These are phyloP conservation scores for Trichosanthes truncata DNA, from an alignment of 306 rosid species.

Conservation along the genomic window DNA sequence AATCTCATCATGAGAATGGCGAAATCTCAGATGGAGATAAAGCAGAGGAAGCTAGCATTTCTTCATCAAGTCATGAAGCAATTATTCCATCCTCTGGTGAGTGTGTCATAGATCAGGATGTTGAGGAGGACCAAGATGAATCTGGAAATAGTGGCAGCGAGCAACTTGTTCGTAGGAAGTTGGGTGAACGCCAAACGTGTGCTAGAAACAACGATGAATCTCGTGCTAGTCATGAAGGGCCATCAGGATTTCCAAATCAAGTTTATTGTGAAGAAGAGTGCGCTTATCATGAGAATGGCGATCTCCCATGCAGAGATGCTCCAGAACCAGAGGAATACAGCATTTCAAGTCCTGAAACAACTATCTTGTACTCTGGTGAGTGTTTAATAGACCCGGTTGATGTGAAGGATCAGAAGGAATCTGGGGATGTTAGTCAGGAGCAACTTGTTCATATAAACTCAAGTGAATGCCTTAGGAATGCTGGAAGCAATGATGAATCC, in stretches of 20 bases:
- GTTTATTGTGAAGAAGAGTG: constrained; percentile 1
- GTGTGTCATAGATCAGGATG: not conserved
- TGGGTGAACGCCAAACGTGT: not conserved
- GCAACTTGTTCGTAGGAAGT: not conserved
- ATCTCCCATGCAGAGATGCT: constrained; percentile 10
- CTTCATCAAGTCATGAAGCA: constrained; percentile 19
- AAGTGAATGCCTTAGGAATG: not conserved
- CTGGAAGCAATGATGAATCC: not conserved
- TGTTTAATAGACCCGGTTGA: not conserved
- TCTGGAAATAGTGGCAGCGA: not conserved
- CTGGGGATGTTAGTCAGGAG: not conserved
- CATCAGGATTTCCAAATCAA: not conserved
- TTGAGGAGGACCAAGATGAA: not conserved
- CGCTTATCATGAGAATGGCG: not conserved
- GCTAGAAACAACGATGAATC: not conserved
- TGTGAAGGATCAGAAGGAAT: not conserved
- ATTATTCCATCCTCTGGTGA: constrained; percentile 9
- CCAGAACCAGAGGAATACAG: constrained; percentile 24
- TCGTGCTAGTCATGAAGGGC: not conserved
- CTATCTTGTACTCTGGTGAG: not conserved
- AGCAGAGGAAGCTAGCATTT: constrained; percentile 27
- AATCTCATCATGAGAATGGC: constrained; percentile 30
- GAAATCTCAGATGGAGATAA: constrained; percentile 20
- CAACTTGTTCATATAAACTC: not conserved
- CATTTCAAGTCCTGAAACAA: constrained; percentile 8